phyloP scores from a whole-genome alignment of 305 asterid species.

The Lippia alba region DNA sequence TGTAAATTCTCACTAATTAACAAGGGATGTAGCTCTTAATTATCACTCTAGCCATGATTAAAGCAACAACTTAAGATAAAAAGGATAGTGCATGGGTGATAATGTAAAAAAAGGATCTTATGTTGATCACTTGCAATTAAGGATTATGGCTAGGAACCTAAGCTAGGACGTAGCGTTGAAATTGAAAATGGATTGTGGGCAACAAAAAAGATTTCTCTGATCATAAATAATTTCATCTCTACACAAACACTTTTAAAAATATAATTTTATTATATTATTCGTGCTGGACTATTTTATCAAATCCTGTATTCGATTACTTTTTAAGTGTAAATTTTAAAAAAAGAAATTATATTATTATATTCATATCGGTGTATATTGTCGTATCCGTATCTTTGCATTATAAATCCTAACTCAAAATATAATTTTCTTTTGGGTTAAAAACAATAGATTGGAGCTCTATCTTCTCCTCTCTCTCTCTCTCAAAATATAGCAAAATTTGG shows the following conservation, averaged over 20 bases:
- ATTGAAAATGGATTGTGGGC: background rate
- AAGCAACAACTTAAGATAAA: slow-evolving; percentile 13
- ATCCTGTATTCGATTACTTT: too few relatives aligned
- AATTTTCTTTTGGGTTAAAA: background rate
- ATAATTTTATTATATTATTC: too few relatives aligned
- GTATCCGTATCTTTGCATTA: too few relatives aligned
- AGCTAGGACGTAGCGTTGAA: slow-evolving; percentile 18
- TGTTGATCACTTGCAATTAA: slow-evolving; percentile 17
- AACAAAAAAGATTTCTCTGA: background rate
- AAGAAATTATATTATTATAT: too few relatives aligned
- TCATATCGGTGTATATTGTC: too few relatives aligned
- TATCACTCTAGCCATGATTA: background rate
- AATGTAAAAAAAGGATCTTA: slow-evolving; percentile 6
- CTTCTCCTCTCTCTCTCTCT: background rate
- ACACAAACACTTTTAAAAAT: too few relatives aligned
- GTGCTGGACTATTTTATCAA: too few relatives aligned
- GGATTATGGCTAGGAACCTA: slow-evolving; percentile 26
- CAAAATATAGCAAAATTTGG: background rate
- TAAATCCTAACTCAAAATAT: background rate
- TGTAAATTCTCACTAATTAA: background rate
- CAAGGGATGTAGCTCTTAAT: background rate
- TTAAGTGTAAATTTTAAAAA: too few relatives aligned
- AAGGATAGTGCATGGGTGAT: background rate
- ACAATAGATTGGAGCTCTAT: background rate
- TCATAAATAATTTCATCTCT: background rate